These are phyloP conservation scores for Cylindrotheca closterium DNA, from an alignment of 108 stramenopile species.

Conservation along the genomic window DNA sequence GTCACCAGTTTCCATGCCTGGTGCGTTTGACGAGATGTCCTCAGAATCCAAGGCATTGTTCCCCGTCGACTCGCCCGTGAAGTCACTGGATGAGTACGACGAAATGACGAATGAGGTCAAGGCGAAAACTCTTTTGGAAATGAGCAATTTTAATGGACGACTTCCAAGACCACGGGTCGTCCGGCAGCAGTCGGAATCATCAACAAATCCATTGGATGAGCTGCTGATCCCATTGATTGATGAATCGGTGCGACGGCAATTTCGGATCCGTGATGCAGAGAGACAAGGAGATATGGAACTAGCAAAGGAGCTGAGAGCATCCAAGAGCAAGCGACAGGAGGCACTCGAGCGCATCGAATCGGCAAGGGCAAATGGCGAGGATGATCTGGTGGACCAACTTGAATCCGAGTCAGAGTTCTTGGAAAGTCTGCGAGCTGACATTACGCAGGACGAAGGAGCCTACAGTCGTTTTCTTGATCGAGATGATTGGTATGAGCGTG, in stretches of 20 bases:
- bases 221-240: slow-evolving; percentile 81
- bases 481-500: slow-evolving; percentile 90
- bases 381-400: slow-evolving; percentile 48
- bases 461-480: slow-evolving; percentile 82
- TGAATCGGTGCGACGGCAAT: slow-evolving; percentile 76
- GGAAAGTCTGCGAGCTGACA: slow-evolving; percentile 70
- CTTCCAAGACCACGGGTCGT: slow-evolving; percentile 72
- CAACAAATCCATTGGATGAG: slow-evolving; percentile 55
- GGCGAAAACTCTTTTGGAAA: slow-evolving; percentile 60
- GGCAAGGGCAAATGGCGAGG: slow-evolving; percentile 55
- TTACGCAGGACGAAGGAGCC: slow-evolving; percentile 80
- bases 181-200: slow-evolving; percentile 17
- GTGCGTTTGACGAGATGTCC: slow-evolving; percentile 39
- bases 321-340: slow-evolving; percentile 62
- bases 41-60: slow-evolving; percentile 36
- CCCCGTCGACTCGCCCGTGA: slow-evolving; percentile 70
- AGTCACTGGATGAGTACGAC: slow-evolving; percentile 70
- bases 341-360: slow-evolving; percentile 61
- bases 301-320: slow-evolving; percentile 47
- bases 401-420: slow-evolving; percentile 78
- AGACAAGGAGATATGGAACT: slow-evolving; percentile 50
- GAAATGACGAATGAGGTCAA: slow-evolving; percentile 60
- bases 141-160: slow-evolving; percentile 65
- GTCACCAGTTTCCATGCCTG: slow-evolving; percentile 57
- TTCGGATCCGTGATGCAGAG: slow-evolving; percentile 72